These are phyloP conservation scores for Cystobasidium slooffiae DNA, from an alignment of 1,284 basidiomycete genomes.

Conservation along the genomic window DNA sequence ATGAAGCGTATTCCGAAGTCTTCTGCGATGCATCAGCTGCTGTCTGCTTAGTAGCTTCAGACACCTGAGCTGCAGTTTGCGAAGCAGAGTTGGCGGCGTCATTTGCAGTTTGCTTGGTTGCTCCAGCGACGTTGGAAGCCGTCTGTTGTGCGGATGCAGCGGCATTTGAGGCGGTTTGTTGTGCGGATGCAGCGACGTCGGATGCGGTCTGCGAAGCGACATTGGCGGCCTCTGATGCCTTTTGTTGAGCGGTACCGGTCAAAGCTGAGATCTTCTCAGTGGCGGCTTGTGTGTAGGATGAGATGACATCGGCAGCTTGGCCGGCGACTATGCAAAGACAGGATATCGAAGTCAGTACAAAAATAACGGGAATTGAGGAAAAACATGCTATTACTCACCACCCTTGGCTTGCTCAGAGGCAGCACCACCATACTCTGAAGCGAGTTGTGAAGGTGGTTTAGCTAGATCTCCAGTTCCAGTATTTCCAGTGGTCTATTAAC, in stretches of 20 bases:
- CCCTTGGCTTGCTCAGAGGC: slow-evolving; percentile 25
- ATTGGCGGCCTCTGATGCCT: slow-evolving; percentile 10
- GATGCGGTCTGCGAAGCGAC: slow-evolving; percentile 16
- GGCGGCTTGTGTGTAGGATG: slow-evolving; percentile 16
- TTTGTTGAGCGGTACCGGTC: slow-evolving; percentile 20
- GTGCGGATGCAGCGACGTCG: slow-evolving; percentile 14
- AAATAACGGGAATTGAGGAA: not conserved
- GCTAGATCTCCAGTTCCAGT: slow-evolving; percentile 36
- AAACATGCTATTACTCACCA: not conserved
- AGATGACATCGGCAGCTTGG: slow-evolving; percentile 18
- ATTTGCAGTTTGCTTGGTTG: slow-evolving; percentile 28
- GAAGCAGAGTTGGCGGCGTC: slow-evolving; percentile 27
- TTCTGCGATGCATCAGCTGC: slow-evolving; percentile 11
- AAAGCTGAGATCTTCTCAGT: slow-evolving; percentile 11
- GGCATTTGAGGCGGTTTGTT: slow-evolving; percentile 17
- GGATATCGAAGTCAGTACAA: not conserved
- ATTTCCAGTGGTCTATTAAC: slow-evolving; percentile 21
- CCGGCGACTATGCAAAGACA: slow-evolving; percentile 2
- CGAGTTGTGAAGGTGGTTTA: slow-evolving; percentile 39
- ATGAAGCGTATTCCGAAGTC: not conserved
- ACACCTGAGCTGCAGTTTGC: slow-evolving; percentile 8
- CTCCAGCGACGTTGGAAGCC: slow-evolving; percentile 15
- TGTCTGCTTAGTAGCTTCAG: slow-evolving; percentile 7
- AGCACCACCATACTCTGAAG: slow-evolving; percentile 24
- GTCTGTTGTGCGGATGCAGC: slow-evolving; percentile 19